Percentiles rank a stretch among this genome's conserved stretches.
Evolutionary conservation across 2,329 filamentous ascomycete genomes (phyloP).

Genomic region (Eurotiales sp.): DNA sequence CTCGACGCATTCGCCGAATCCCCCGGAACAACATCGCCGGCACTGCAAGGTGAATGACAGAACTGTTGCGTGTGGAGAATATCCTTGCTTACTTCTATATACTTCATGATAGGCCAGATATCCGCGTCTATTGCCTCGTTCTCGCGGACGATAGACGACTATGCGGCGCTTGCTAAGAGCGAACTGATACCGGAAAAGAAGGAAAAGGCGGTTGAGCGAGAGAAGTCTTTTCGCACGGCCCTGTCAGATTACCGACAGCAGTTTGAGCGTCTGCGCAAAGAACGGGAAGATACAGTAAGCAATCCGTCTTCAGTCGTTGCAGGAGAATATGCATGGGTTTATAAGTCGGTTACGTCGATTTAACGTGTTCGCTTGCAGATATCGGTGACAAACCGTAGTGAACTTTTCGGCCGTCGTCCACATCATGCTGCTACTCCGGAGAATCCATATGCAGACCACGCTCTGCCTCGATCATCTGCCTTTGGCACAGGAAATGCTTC

Average conservation of each 20-base stretch:
- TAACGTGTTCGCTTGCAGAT: too few species aligned
- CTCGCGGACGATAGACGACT: conserved; percentile 87
- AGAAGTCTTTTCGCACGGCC: conserved; percentile 80
- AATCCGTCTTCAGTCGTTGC: neutral
- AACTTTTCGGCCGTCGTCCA: conserved; percentile 80
- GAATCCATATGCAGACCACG: conserved; percentile 78
- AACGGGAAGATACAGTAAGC: conserved; percentile 67
- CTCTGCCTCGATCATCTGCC: conserved; percentile 40
- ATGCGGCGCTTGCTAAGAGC: conserved; percentile 76
- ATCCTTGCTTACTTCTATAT: neutral
- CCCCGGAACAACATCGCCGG: conserved; percentile 55
- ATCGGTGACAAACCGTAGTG: conserved; percentile 67
- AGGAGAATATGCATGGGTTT: neutral
- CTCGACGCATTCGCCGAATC: conserved; percentile 65
- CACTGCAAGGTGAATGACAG: conserved; percentile 52
- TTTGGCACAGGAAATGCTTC: conserved; percentile 34
- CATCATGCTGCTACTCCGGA: conserved; percentile 78
- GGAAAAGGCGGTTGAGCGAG: conserved; percentile 79
- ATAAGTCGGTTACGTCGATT: too few species aligned
- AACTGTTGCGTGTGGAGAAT: neutral
- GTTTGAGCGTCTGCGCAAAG: conserved; percentile 72
- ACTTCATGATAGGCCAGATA: conserved; percentile 57
- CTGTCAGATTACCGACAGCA: conserved; percentile 73
- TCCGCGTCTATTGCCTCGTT: conserved; percentile 78
- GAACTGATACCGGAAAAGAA: conserved; percentile 90